Evolutionary conservation across 2,329 filamentous ascomycete genomes (phyloP), one percentile per base, ranked within the genome.

Genomic region (Neofusicoccum ribis): DNA sequence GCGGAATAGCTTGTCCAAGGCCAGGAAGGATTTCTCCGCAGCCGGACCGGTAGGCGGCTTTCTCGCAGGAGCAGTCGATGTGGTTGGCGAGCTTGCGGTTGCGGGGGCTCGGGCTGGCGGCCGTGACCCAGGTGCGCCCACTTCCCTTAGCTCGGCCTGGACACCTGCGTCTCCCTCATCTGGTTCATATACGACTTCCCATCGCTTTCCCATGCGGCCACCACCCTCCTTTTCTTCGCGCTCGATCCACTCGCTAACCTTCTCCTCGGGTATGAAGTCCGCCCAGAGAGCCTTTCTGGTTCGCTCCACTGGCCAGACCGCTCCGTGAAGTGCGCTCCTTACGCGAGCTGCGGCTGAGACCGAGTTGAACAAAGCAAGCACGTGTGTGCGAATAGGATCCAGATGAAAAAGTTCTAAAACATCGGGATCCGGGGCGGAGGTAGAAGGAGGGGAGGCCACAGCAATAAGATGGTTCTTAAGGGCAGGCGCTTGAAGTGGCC

Each of bases 341-440:
- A 91, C 93, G 23, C 92, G 86, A 0, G 89, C 88, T 3, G 95
- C 95, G 3, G 90, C 89, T 2, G 88, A 82, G 9, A 88, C 81
- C 51, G 83, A 89, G 50, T 82, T 81, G 74, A 98, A 94, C 27
- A 86, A 81, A 43, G 89, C 90, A 73, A 97, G 91, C 8, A 92
- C 92, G 76, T 99, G 95, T 0, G 93, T 96, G 68, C 91, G 89
- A 72, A 98, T 91, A 37, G 85, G 83, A 75, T 98, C 94, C 44
- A 98, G 84, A 74, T 91, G 92, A 72, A 96, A 92, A 31, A 86
- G 81, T 20, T 84, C 78, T 44, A 97, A 82, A 12, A 86, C 78
- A 41, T 85, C 81, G 5, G 84, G 75, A 58, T 88, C 81, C 4
- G 73, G 72, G 1, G 82, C 77, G 2, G 83, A 76, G 20, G 80